Conservation (phyloP, 2,329 filamentous ascomycete genomes). For the Alternaria arbusti region DNA sequence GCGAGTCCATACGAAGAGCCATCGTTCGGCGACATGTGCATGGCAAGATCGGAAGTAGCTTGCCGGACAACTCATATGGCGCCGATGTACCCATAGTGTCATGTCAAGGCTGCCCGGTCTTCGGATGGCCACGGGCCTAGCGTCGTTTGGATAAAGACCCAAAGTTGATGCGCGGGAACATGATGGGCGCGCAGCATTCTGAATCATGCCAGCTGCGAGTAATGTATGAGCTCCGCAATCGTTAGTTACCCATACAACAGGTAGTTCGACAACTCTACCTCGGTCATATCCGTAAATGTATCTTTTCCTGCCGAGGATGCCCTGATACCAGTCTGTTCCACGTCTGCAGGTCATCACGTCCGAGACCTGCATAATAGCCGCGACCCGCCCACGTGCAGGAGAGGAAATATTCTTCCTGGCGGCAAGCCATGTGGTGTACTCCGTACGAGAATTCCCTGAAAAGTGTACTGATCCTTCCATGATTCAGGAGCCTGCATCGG, state of each 20-base stretch:
- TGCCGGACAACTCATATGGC: neutral
- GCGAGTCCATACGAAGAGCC: neutral
- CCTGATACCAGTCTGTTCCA: neutral
- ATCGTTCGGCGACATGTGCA: neutral
- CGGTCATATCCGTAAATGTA: neutral
- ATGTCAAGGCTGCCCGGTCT: neutral
- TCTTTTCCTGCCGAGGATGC: neutral
- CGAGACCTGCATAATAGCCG: neutral
- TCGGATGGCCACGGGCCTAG: neutral
- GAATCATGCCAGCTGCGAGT: neutral
- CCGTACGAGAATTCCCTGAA: neutral
- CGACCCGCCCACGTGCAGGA: neutral
- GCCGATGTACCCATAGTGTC: neutral
- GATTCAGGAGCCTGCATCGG: neutral
- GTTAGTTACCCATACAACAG: neutral
- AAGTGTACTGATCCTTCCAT: slow-evolving; percentile 4
- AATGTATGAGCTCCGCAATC: neutral
- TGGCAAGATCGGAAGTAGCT: neutral
- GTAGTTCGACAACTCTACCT: neutral
- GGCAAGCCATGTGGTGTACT: neutral
- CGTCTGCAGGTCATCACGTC: neutral
- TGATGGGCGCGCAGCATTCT: neutral
- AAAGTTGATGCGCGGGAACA: neutral
- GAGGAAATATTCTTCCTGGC: neutral
- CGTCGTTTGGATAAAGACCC: neutral